phyloP scores from a whole-genome alignment of 2,329 filamentous ascomycete genomes.

The Tolypocladium amazonense region DNA sequence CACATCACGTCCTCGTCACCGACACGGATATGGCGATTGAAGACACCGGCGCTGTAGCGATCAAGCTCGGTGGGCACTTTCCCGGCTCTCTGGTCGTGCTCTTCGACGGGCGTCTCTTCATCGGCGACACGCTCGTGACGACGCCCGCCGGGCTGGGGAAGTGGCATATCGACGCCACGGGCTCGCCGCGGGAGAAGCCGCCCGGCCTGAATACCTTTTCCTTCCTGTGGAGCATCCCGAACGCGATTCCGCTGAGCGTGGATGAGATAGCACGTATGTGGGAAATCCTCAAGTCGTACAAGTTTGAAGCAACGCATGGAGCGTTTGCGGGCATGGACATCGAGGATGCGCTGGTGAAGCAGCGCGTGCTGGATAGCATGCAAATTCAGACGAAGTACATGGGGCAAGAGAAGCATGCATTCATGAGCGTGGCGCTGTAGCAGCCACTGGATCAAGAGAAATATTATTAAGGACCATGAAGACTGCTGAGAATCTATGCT shows the following conservation, averaged over 20 bases:
- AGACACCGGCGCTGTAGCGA: constrained; percentile 41
- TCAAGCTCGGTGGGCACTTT: constrained; percentile 74
- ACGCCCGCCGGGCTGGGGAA: constrained; percentile 44
- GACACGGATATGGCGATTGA: constrained; percentile 28
- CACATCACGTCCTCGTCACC: constrained; percentile 35
- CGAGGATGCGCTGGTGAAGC: constrained; percentile 43
- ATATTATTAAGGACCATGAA: neutral
- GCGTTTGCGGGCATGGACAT: constrained; percentile 57
- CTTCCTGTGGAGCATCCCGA: constrained; percentile 71
- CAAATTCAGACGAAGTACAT: constrained; percentile 54
- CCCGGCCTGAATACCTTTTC: constrained; percentile 42
- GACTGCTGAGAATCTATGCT: neutral
- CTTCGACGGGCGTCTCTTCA: constrained; percentile 51
- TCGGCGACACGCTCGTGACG: constrained; percentile 68
- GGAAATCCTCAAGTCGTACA: constrained; percentile 48
- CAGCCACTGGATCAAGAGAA: neutral
- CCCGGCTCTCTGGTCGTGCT: constrained; percentile 61
- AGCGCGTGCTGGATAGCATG: constrained; percentile 62
- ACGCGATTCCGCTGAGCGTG: constrained; percentile 60
- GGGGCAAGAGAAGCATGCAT: constrained; percentile 31
- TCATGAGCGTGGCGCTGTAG: constrained; percentile 20
- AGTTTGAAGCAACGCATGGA: constrained; percentile 58
- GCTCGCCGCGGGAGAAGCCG: constrained; percentile 24
- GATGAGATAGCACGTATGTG: constrained; percentile 58
- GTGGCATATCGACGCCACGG: constrained; percentile 32